Conservation (phyloP, 2,329 filamentous ascomycete species). For the Apiospora pterosperma region DNA sequence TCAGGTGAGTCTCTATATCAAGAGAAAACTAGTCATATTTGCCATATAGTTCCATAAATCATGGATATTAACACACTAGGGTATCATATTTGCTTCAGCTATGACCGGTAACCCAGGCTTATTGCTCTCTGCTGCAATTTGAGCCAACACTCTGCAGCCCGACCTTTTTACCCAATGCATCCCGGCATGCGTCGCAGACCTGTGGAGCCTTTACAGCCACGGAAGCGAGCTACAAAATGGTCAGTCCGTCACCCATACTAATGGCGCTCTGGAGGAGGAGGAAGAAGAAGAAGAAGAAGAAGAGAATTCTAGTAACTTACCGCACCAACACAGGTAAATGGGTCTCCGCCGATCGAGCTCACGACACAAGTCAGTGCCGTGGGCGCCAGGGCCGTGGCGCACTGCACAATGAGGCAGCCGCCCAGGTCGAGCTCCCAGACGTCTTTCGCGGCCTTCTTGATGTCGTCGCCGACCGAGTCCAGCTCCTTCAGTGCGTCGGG, state of each 20-base stretch:
- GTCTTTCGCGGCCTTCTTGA: conserved; percentile 2
- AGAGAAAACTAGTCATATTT: not conserved
- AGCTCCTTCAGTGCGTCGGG: not conserved
- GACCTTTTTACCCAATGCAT: not conserved
- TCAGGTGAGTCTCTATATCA: not conserved
- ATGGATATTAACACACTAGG: not conserved
- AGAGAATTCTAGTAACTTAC: not conserved
- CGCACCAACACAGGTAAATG: not conserved
- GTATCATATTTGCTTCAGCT: not conserved
- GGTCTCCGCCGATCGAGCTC: not conserved
- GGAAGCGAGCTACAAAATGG: not conserved
- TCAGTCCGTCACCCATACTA: not conserved
- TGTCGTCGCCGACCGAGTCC: not conserved
- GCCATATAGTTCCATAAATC: not conserved
- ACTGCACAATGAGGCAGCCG: conserved; percentile 1
- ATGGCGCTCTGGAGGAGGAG: not conserved
- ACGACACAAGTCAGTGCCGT: not conserved
- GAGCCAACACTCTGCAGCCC: not conserved
- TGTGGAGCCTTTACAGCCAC: not conserved
- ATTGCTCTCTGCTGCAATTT: not conserved
- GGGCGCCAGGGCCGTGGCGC: not conserved
- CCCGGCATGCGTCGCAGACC: not conserved
- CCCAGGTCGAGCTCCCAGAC: not conserved
- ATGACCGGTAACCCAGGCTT: not conserved
- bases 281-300: not conserved